Evolutionary conservation across 164 flowering plant genomes (phyloP), one percentile per base, ranked within the genome.

Genomic region (Santalum album): DNA sequence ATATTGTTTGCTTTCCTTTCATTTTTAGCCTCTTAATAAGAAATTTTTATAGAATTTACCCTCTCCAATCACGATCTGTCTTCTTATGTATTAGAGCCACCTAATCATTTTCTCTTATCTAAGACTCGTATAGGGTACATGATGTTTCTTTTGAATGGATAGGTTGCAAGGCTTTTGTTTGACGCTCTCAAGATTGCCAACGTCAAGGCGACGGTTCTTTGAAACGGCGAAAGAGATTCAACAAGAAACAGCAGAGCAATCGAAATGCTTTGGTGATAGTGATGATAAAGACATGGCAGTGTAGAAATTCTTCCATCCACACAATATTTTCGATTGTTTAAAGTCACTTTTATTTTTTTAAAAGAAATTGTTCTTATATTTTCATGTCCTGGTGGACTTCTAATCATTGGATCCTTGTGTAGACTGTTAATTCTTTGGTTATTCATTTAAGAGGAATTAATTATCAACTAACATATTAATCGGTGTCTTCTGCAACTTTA

Each of bases 131-230:
- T 11, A 4, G 45, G 3, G 14, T 45, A 6, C 49, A 1, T 20
- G 2, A 9, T 20, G 16, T 16, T n/a, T 9, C 2, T n/a, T 1
- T 42, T 17, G 45, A 4, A 19, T 17, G 14, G 45, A 36, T 60
- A 68, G 76, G 66, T 39, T 72, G 32, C 76, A 65, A 10, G 76
- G 76, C 25, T 72, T 68, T 54, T 62, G 65, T 52, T 55, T 69
- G 53, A 65, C 68, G 1, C 46, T 72, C 18, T 72, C 73, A 32
- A 68, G 70, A 55, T 54, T 72, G 50, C 76, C 76, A 53, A 68
- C 76, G 24, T 72, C 69, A 44, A 53, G 70, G 20, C 70, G 76
- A 1, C 51, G 63, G 32, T 63, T 62, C 55, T 29, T 23, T 45
- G 61, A 56, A 60, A 62, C 69, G 18, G 56, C 64, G 6, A 57